phyloP scores from a whole-genome alignment of 768 basidiomycete genomes.

The Coprinopsis cinerea region DNA sequence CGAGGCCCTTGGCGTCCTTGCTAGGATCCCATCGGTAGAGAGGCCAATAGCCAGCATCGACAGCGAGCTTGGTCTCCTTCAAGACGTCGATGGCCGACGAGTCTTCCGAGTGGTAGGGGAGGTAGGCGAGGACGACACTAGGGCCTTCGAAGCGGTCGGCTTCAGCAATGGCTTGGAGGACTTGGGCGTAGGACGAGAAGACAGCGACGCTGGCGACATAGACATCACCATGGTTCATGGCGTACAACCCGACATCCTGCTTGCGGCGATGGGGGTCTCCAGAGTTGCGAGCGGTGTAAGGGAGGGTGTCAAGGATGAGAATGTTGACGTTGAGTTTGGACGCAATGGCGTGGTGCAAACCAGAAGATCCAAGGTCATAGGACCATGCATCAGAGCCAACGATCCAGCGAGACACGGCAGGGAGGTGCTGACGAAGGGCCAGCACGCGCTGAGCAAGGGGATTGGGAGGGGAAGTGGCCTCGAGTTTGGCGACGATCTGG shows the following conservation, averaged over 20 bases:
- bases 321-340: conserved; percentile 92
- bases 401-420: conserved; percentile 84
- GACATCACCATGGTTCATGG: conserved; percentile 96
- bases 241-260: conserved; percentile 95
- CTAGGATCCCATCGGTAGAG: conserved; percentile 96
- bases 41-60: conserved; percentile 97
- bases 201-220: conserved; percentile 95
- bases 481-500: conserved; percentile 47
- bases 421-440: conserved; percentile 54
- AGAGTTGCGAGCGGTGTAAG: conserved; percentile 75
- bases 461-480: conserved; percentile 28
- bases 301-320: conserved; percentile 88
- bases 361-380: conserved; percentile 92
- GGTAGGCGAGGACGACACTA: conserved; percentile 87
- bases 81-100: conserved; percentile 82
- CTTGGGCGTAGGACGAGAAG: conserved; percentile 93
- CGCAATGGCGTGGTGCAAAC: conserved; percentile 90
- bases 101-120: conserved; percentile 80
- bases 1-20: conserved; percentile 67
- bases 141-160: conserved; percentile 90
- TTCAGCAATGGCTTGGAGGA: conserved; percentile 85
- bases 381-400: conserved; percentile 98
- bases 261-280: conserved; percentile 74
- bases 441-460: conserved; percentile 53
- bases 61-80: conserved; percentile 95